These are phyloP conservation scores for Hysterangium stoloniferum DNA, from an alignment of 768 basidiomycete genomes.

Conservation along the genomic window DNA sequence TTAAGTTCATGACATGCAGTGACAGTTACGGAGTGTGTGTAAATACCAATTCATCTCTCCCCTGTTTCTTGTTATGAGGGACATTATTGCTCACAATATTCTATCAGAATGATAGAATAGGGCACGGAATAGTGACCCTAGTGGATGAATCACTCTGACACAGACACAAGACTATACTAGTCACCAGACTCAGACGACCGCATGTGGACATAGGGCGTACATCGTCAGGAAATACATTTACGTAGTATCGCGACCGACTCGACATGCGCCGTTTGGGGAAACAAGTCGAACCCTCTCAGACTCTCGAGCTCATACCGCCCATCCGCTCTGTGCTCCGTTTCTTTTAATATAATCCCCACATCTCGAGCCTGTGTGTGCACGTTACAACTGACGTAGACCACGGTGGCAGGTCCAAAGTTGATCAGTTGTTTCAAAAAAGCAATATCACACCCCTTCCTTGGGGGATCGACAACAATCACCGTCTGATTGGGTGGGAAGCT, in stretches of 20 bases:
- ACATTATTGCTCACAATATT: too few species aligned
- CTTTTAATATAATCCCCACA: constrained; percentile 57
- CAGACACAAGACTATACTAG: too few species aligned
- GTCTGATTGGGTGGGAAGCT: constrained; percentile 61
- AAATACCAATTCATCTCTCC: too few species aligned
- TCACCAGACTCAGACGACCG: too few species aligned
- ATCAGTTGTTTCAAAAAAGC: constrained; percentile 71
- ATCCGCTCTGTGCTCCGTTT: constrained; percentile 33
- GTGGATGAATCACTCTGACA: too few species aligned
- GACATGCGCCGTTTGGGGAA: constrained; percentile 94
- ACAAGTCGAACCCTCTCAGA: constrained; percentile 85
- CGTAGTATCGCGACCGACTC: constrained; percentile 71
- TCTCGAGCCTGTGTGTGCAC: constrained; percentile 92
- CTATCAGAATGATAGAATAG: too few species aligned
- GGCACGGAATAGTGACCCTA: too few species aligned
- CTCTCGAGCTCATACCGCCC: constrained; percentile 70
- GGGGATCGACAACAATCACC: constrained; percentile 81
- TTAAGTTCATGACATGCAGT: not conserved
- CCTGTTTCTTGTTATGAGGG: too few species aligned
- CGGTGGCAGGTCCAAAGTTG: constrained; percentile 51
- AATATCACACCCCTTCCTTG: constrained; percentile 89
- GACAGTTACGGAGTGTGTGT: too few species aligned
- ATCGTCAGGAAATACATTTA: too few species aligned
- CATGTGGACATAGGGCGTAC: too few species aligned
- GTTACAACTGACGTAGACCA: constrained; percentile 93